phyloP scores from a whole-genome alignment of 306 rosid genomes.

The Rosa multiflora region DNA sequence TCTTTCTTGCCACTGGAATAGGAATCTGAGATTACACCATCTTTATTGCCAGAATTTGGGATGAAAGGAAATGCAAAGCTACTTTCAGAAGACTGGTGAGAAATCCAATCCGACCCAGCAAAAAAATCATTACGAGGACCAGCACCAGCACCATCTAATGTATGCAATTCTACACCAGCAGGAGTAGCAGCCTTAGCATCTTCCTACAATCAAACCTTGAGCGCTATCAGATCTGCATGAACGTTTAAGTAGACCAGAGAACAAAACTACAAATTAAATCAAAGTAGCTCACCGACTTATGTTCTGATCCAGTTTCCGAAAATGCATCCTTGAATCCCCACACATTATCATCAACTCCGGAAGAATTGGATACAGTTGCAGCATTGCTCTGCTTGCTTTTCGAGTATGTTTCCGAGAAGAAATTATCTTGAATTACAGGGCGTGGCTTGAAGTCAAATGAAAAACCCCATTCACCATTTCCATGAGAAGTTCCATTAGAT shows the following conservation, averaged over 20 bases:
- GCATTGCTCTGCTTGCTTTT: slow-evolving; percentile 31
- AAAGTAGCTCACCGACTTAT: slow-evolving; percentile 48
- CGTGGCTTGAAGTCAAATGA: slow-evolving; percentile 51
- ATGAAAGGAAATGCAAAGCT: slow-evolving; percentile 41
- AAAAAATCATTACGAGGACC: slow-evolving; percentile 33
- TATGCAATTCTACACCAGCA: slow-evolving; percentile 23
- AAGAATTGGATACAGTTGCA: slow-evolving; percentile 24
- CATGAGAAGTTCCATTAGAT: slow-evolving; percentile 40
- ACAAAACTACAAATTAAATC: slow-evolving; percentile 21
- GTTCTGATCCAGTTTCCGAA: slow-evolving; percentile 42
- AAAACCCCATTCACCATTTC: slow-evolving; percentile 42
- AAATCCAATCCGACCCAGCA: slow-evolving; percentile 29
- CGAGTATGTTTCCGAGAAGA: slow-evolving; percentile 22
- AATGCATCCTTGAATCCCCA: slow-evolving; percentile 48
- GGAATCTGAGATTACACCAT: slow-evolving; percentile 27
- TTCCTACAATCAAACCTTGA: slow-evolving; percentile 46
- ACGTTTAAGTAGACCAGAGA: slow-evolving; percentile 7
- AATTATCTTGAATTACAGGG: slow-evolving; percentile 28
- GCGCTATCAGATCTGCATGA: slow-evolving; percentile 16
- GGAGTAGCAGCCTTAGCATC: slow-evolving; percentile 37
- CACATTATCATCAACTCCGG: slow-evolving; percentile 24
- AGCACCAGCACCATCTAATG: slow-evolving; percentile 32
- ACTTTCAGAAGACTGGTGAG: slow-evolving; percentile 45
- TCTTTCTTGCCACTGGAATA: slow-evolving; percentile 27
- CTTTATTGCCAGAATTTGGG: slow-evolving; percentile 38